A percentile compares a stretch with the other conserved stretches of the same genome.
Evolutionary conservation across 2,329 filamentous ascomycete genomes (phyloP).

Genomic region (Aureobasidium sp.): DNA sequence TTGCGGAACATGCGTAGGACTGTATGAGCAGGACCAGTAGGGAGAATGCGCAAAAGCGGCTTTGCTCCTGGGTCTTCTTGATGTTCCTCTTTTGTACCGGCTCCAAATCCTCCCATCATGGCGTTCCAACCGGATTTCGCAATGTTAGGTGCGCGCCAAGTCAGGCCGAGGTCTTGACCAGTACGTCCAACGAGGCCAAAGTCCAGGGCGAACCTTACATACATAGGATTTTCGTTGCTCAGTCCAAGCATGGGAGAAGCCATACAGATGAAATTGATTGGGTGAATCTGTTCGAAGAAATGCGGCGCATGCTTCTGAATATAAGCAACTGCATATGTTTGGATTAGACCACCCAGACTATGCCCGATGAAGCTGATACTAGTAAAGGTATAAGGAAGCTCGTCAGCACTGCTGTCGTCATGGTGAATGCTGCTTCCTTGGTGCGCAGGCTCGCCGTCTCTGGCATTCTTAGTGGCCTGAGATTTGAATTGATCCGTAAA

Average conservation of each 20-base stretch:
- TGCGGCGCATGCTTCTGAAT: constrained; percentile 90
- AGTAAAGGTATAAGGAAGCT: constrained; percentile 70
- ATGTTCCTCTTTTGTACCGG: constrained; percentile 44
- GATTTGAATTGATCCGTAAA: constrained; percentile 41
- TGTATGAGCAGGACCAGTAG: constrained; percentile 81
- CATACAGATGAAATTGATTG: constrained; percentile 82
- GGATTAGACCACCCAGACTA: constrained; percentile 80
- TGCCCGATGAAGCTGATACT: constrained; percentile 94
- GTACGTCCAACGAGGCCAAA: constrained; percentile 95
- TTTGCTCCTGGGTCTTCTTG: constrained; percentile 71
- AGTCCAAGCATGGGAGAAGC: constrained; percentile 83
- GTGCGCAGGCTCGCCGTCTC: constrained; percentile 45
- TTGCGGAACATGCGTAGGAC: constrained; percentile 84
- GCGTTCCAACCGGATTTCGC: constrained; percentile 82
- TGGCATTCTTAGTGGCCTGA: constrained; percentile 35
- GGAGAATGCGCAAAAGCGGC: constrained; percentile 77
- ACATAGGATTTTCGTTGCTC: constrained; percentile 95
- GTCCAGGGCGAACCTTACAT: constrained; percentile 93
- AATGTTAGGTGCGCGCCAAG: constrained; percentile 83
- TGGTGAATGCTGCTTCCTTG: constrained; percentile 53
- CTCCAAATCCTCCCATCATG: constrained; percentile 71
- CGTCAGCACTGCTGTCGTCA: constrained; percentile 35
- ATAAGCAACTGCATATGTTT: constrained; percentile 92
- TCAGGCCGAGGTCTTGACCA: constrained; percentile 87
- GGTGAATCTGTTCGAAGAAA: constrained; percentile 79